Evolutionary conservation across 371 early-diverging fungal genomes (phyloP).

Genomic region (Capillidium heterosporum): DNA sequence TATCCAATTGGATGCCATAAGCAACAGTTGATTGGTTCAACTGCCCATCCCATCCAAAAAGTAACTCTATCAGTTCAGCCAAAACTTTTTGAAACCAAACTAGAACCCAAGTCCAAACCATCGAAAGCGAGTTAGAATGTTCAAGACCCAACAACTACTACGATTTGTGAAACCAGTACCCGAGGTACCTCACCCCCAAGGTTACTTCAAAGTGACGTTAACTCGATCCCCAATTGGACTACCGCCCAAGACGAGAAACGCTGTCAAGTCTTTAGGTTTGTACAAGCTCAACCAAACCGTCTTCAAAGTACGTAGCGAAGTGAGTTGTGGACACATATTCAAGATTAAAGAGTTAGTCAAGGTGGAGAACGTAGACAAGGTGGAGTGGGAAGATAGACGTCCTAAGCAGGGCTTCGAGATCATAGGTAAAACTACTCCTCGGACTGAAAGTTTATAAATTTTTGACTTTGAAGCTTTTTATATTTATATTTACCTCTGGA

Average conservation of each 20-base stretch:
- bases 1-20: too few relatives aligned
- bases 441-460: background rate
- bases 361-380: slow-evolving; percentile 23
- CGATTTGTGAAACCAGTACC: too few relatives aligned
- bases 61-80: too few relatives aligned
- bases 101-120: too few relatives aligned
- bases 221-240: slow-evolving; percentile 10
- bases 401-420: background rate
- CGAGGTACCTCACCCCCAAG: background rate
- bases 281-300: slow-evolving; percentile 6
- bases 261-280: slow-evolving; percentile 10
- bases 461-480: too few relatives aligned
- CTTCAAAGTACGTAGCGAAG: background rate
- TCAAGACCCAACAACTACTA: too few relatives aligned
- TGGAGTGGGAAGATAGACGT: background rate
- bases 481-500: too few relatives aligned
- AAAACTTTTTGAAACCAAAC: too few relatives aligned
- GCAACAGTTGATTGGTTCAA: too few relatives aligned
- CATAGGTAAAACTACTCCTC: background rate
- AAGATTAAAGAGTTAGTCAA: slow-evolving; percentile 64
- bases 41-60: too few relatives aligned
- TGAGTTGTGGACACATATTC: slow-evolving; percentile 35
- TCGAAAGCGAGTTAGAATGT: too few relatives aligned
- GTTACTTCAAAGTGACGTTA: slow-evolving; percentile 12
- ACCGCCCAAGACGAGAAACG: slow-evolving; percentile 4